Conservation (phyloP, 129 eudicot species). For the Flaveria bidentis region DNA sequence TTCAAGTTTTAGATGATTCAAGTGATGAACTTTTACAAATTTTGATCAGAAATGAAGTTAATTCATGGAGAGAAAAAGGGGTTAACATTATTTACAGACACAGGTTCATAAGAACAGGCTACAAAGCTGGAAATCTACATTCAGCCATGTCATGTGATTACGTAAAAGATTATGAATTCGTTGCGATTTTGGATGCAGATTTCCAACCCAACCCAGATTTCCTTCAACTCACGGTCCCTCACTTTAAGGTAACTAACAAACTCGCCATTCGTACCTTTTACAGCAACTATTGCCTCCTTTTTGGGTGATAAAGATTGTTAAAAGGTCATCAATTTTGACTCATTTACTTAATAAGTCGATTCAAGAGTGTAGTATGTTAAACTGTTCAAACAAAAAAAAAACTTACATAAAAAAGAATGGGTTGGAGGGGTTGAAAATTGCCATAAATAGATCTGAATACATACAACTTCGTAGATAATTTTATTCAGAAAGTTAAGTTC, state of each 20-base stretch:
- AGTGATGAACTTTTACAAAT: slow-evolving; percentile 66
- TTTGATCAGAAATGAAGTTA: slow-evolving; percentile 64
- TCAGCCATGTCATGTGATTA: slow-evolving; percentile 96
- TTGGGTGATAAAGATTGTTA: slow-evolving; percentile 21
- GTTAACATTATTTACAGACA: slow-evolving; percentile 77
- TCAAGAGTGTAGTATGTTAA: no score
- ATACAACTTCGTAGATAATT: background rate
- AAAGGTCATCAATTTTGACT: background rate
- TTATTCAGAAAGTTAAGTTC: background rate
- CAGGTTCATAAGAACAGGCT: slow-evolving; percentile 75
- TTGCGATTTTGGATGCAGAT: slow-evolving; percentile 86
- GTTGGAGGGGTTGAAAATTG: background rate
- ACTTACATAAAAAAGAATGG: background rate
- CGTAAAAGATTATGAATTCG: slow-evolving; percentile 82
- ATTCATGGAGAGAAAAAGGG: slow-evolving; percentile 70
- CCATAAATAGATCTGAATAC: background rate
- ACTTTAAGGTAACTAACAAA: slow-evolving; percentile 71
- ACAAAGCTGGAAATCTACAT: slow-evolving; percentile 88
- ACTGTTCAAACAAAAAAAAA: background rate
- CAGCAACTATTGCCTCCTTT: slow-evolving; percentile 8
- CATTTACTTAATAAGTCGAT: background rate
- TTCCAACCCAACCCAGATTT: slow-evolving; percentile 87
- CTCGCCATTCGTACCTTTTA: slow-evolving; percentile 10
- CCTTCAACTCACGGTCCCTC: slow-evolving; percentile 69
- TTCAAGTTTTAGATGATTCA: slow-evolving; percentile 86